phyloP scores from a whole-genome alignment of 2,329 filamentous ascomycete genomes.

The Fusarium burgessii region DNA sequence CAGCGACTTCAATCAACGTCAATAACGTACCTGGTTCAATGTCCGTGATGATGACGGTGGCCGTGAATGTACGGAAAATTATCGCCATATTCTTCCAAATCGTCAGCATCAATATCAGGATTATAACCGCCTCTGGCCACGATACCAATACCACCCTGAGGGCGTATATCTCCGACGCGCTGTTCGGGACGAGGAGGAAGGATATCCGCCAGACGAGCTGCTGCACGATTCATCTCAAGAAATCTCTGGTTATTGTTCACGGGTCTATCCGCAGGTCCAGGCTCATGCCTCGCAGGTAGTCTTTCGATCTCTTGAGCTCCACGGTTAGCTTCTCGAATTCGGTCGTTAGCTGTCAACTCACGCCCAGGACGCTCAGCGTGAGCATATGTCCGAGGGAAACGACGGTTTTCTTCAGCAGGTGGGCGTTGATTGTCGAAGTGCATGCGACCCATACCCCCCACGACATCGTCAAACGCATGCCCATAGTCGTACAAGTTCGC shows the following conservation, averaged over 20 bases:
- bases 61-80: too few relatives aligned
- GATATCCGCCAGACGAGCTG: neutral
- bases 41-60: neutral
- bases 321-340: too few relatives aligned
- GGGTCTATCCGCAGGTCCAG: neutral
- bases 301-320: neutral
- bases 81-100: too few relatives aligned
- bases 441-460: neutral
- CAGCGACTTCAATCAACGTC: neutral
- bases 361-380: too few relatives aligned
- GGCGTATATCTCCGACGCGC: too few relatives aligned
- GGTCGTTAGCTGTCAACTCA: too few relatives aligned
- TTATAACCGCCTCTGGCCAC: too few relatives aligned
- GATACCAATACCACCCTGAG: too few relatives aligned
- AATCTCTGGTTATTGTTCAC: neutral
- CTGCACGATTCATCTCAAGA: neutral
- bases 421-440: neutral
- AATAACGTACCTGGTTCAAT: neutral
- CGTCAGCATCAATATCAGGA: too few relatives aligned
- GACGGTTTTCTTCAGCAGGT: too few relatives aligned
- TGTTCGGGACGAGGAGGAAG: too few relatives aligned
- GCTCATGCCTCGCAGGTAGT: neutral
- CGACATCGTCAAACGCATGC: neutral
- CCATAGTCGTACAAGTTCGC: neutral
- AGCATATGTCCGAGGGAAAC: too few relatives aligned